A percentile compares a stretch with the other conserved stretches of the same genome.
These are phyloP conservation scores for Aspergillus chevalieri DNA, from an alignment of 2,329 filamentous ascomycete species.

Conservation along the genomic window DNA sequence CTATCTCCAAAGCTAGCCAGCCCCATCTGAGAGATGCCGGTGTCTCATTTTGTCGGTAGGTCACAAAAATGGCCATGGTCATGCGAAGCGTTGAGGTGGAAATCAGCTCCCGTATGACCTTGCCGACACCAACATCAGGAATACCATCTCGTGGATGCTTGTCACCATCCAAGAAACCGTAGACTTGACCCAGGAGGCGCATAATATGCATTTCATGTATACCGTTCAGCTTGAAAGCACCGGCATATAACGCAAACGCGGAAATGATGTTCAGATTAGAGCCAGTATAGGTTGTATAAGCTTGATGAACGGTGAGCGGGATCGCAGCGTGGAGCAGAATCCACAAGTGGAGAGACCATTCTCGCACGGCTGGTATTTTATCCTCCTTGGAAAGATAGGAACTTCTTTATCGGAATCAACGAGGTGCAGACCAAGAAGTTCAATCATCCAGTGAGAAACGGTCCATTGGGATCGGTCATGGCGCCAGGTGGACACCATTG, in stretches of 20 bases:
- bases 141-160: slow-evolving; percentile 38
- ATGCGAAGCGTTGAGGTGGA: slow-evolving; percentile 25
- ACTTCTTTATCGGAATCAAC: slow-evolving; percentile 20
- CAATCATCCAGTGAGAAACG: too few species aligned
- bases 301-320: slow-evolving; percentile 33
- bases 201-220: slow-evolving; percentile 35
- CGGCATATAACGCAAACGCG: slow-evolving; percentile 31
- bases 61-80: slow-evolving; percentile 24
- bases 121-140: slow-evolving; percentile 32
- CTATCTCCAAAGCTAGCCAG: slow-evolving; percentile 2
- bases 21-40: slow-evolving; percentile 20
- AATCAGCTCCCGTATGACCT: slow-evolving; percentile 25
- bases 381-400: slow-evolving; percentile 36
- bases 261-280: slow-evolving; percentile 21
- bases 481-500: too few species aligned
- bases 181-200: slow-evolving; percentile 29
- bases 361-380: slow-evolving; percentile 31
- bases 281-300: slow-evolving; percentile 20
- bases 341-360: slow-evolving; percentile 32
- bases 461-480: too few species aligned
- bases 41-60: slow-evolving; percentile 13
- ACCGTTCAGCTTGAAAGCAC: slow-evolving; percentile 32
- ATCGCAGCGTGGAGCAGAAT: slow-evolving; percentile 33
- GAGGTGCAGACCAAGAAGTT: slow-evolving; percentile 8
- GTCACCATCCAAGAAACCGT: slow-evolving; percentile 41